These are phyloP conservation scores for Myrica gale DNA, from an alignment of 306 rosid species.

Conservation along the genomic window DNA sequence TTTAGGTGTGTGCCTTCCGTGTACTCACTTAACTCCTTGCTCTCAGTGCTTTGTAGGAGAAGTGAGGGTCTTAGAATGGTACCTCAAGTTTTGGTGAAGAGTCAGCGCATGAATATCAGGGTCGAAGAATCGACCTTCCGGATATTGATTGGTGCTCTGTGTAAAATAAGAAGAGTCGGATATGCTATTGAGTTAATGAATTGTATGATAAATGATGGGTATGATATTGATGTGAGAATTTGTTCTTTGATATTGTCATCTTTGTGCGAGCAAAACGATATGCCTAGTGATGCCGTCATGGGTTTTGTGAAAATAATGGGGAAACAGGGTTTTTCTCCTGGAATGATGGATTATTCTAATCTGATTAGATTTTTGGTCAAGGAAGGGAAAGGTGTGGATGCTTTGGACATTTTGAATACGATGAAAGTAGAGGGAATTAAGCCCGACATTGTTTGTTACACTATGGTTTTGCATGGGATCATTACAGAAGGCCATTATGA, in stretches of 20 bases:
- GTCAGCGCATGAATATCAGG: slow-evolving; percentile 56
- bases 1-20: slow-evolving; percentile 75
- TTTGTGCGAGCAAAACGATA: slow-evolving; percentile 42
- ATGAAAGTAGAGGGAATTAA: slow-evolving; percentile 58
- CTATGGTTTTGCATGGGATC: slow-evolving; percentile 61
- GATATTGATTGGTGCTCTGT: slow-evolving; percentile 55
- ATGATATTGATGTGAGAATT: slow-evolving; percentile 45
- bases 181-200: slow-evolving; percentile 60
- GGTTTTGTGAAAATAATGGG: slow-evolving; percentile 51
- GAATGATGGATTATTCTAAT: slow-evolving; percentile 54
- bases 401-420: slow-evolving; percentile 50
- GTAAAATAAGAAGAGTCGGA: slow-evolving; percentile 51
- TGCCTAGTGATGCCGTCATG: slow-evolving; percentile 44
- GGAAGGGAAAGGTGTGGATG: slow-evolving; percentile 51
- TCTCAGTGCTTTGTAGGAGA: slow-evolving; percentile 57
- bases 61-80: slow-evolving; percentile 49
- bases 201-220: slow-evolving; percentile 60
- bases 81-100: slow-evolving; percentile 58
- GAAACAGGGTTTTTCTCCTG: slow-evolving; percentile 59
- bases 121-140: slow-evolving; percentile 65
- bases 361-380: slow-evolving; percentile 55
- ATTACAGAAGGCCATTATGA: slow-evolving; percentile 42
- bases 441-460: slow-evolving; percentile 75
- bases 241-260: slow-evolving; percentile 64
- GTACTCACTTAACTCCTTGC: slow-evolving; percentile 53